phyloP scores from a whole-genome alignment of 768 basidiomycete genomes.

The Pisolithus orientalis region DNA sequence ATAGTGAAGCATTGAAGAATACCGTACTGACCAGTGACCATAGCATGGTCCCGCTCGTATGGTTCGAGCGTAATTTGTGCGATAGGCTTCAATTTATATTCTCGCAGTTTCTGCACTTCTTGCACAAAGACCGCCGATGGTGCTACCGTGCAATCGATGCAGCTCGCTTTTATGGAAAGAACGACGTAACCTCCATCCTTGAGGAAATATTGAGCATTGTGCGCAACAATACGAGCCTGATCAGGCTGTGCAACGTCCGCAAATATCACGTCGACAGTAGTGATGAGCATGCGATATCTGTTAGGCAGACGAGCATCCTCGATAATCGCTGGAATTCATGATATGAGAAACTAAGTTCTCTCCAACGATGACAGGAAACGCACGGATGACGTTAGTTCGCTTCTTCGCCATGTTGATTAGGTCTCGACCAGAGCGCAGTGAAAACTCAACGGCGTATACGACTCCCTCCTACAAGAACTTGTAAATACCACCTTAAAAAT shows the following conservation, averaged over 20 bases:
- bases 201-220: slow-evolving; percentile 93
- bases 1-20: background rate
- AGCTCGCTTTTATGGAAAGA: slow-evolving; percentile 98
- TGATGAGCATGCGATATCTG: slow-evolving; percentile 95
- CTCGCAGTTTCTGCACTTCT: slow-evolving; percentile 78
- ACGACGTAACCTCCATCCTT: slow-evolving; percentile 89
- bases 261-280: slow-evolving; percentile 95
- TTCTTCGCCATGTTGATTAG: slow-evolving; percentile 99
- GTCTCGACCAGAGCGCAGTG: slow-evolving; percentile 92
- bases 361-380: slow-evolving; percentile 22
- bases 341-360: slow-evolving; percentile 1
- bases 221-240: slow-evolving; percentile 92
- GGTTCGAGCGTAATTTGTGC: slow-evolving; percentile 96
- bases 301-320: slow-evolving; percentile 97
- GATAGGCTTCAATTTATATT: slow-evolving; percentile 81
- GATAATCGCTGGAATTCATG: slow-evolving; percentile 63
- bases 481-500: background rate
- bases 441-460: slow-evolving; percentile 99
- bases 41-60: slow-evolving; percentile 86
- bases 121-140: slow-evolving; percentile 85
- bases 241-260: slow-evolving; percentile 98
- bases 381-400: slow-evolving; percentile 97
- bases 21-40: slow-evolving; percentile 65
- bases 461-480: slow-evolving; percentile 66
- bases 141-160: slow-evolving; percentile 93